Base-by-base conservation (phyloP, 164 flowering plant species). In the Litsea cubeba region DNA sequence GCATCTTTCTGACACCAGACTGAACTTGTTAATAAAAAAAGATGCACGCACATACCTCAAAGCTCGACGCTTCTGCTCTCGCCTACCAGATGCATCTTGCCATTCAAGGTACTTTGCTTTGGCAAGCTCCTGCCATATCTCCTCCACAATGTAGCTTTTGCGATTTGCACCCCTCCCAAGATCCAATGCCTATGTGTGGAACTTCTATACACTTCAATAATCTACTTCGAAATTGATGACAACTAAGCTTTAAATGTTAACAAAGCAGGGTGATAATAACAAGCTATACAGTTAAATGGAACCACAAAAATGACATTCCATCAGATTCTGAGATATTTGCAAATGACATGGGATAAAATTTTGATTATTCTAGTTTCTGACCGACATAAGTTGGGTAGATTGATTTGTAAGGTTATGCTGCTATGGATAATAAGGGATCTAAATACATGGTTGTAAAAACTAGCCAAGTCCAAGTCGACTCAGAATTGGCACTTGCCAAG, bases 91-190 rank as follows among this genome's bases (percentile, higher is more conserved):
- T 71, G 75, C 86, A 62, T 80, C 81, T 75, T 93, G 95, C 99
- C 98, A 95, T 81, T 81, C 81, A 77, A 82, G 22, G 80, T 91
- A 92, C 78, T 87, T 93, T 69, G 98, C 97, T 80, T 85, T 93
- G 7, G 97, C 90, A 79, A 94, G 92, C 82, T 90, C 99, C 81
- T 85, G 88, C 98, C 99, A 95, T 65, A 94, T 95, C 75, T 89
- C 94, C 76, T 95, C 98, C 57, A 93, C 95, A 85, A 87, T 90
- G 79, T 89, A 88, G 62, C 95, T 71, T 50, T 84, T 79, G 10
- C 90, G 90, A 70, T 91, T 75, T 65, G 90, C 93, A 60, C 92
- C 93, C 74, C 91, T 90, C 69, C 94, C 96, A 75, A 91, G 95
- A 75, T 91, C 96, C 84, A 93, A 82, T 23, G 97, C 94, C 97